Evolutionary conservation across 768 basidiomycete genomes (phyloP).

Genomic region (Sarcodon aspratus): DNA sequence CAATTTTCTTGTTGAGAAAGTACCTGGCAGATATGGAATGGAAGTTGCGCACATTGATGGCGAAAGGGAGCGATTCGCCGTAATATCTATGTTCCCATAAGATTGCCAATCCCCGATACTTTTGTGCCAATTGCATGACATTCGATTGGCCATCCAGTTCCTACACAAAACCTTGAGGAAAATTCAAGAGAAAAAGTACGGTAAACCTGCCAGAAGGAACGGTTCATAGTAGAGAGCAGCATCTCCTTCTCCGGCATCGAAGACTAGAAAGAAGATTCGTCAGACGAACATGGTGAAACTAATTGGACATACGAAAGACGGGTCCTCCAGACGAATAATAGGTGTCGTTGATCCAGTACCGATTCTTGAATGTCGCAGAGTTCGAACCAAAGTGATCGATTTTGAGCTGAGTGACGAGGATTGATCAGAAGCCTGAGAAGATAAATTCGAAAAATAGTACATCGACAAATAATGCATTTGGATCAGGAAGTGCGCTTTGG

Average conservation of each 20-base stretch:
- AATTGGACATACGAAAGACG: conserved; percentile 27
- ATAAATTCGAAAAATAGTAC: no score
- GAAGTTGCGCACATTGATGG: conserved; percentile 23
- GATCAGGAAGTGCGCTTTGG: no score
- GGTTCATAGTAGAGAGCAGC: conserved; percentile 29
- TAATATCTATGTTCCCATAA: conserved; percentile 43
- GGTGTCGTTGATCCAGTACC: conserved; percentile 38
- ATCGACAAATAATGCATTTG: no score
- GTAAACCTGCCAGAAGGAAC: conserved; percentile 34
- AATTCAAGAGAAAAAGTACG: not conserved
- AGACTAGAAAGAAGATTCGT: conserved; percentile 20
- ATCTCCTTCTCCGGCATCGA: conserved; percentile 40
- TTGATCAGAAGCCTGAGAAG: no score
- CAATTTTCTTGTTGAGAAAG: not conserved
- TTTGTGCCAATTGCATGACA: conserved; percentile 33
- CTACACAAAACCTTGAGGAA: conserved; percentile 9
- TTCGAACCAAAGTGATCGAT: conserved; percentile 32
- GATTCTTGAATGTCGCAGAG: conserved; percentile 27
- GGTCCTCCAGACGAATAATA: conserved; percentile 37
- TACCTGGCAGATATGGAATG: not conserved
- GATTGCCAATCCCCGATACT: conserved; percentile 34
- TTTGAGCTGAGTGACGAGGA: conserved; percentile 22
- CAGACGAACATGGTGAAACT: not conserved
- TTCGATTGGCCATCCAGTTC: conserved; percentile 39
- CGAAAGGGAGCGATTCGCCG: conserved; percentile 34